Evolutionary conservation across 2,329 filamentous ascomycete species (phyloP).

Genomic region (Rachicladosporium sp.): DNA sequence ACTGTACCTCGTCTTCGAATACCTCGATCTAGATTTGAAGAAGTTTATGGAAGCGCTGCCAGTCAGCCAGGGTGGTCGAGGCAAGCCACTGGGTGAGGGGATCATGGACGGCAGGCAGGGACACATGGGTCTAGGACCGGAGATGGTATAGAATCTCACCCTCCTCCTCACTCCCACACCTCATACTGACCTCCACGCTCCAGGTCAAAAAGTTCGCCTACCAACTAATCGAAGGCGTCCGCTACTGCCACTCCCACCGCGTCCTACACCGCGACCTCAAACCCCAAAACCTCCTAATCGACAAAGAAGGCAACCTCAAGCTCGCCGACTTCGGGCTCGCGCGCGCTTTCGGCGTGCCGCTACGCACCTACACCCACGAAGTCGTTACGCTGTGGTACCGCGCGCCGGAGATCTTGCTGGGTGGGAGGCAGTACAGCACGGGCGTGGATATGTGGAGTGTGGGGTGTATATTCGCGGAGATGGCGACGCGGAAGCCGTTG

Average conservation of each 20-base stretch:
- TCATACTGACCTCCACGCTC: neutral
- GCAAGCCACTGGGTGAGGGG: constrained; percentile 73
- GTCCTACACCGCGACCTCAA: constrained; percentile 82
- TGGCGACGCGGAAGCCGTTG: constrained; percentile 86
- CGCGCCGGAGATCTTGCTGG: constrained; percentile 77
- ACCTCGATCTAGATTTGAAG: constrained; percentile 81
- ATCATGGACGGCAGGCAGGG: constrained; percentile 44
- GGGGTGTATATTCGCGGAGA: constrained; percentile 89
- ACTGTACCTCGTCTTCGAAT: constrained; percentile 86
- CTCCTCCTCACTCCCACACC: too few relatives aligned
- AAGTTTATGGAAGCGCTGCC: constrained; percentile 93
- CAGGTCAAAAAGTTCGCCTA: constrained; percentile 81
- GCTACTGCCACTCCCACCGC: constrained; percentile 80
- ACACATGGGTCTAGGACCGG: constrained; percentile 59
- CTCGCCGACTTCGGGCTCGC: constrained; percentile 83
- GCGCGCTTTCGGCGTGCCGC: constrained; percentile 77
- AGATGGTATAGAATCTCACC: constrained; percentile 51
- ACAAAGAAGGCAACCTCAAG: constrained; percentile 78
- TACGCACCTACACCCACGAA: constrained; percentile 88
- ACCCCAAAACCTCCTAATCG: constrained; percentile 79
- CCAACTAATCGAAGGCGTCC: constrained; percentile 71
- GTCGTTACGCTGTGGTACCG: constrained; percentile 93
- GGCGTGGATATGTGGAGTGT: constrained; percentile 95
- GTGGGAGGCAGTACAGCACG: constrained; percentile 83
- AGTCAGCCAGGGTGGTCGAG: constrained; percentile 69